These are phyloP conservation scores for Tremella yokohamensis DNA, from an alignment of 768 basidiomycete genomes.

Conservation along the genomic window DNA sequence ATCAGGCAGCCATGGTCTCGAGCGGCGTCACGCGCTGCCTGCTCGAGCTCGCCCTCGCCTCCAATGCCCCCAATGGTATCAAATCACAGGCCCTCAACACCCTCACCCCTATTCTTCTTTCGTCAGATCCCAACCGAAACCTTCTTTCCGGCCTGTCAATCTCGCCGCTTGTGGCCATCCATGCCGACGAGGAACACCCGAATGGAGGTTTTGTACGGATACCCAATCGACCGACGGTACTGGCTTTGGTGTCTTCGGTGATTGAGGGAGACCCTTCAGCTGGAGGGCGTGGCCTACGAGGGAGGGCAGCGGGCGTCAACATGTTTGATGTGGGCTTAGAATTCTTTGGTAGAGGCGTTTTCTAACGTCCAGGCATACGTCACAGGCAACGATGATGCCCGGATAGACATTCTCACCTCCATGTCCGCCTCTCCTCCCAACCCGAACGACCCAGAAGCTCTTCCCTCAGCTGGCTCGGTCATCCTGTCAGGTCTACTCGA, in stretches of 20 bases:
- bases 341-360: background rate
- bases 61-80: slow-evolving; percentile 82
- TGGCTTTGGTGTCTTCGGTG: slow-evolving; percentile 73
- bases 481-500: slow-evolving; percentile 53
- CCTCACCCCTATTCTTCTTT: slow-evolving; percentile 63
- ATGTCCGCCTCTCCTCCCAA: slow-evolving; percentile 35
- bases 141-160: slow-evolving; percentile 71
- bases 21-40: slow-evolving; percentile 66
- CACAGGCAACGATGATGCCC: slow-evolving; percentile 51
- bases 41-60: slow-evolving; percentile 80
- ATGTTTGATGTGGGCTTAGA: slow-evolving; percentile 71
- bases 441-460: slow-evolving; percentile 24
- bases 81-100: slow-evolving; percentile 75
- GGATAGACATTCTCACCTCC: slow-evolving; percentile 49
- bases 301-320: slow-evolving; percentile 67
- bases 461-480: slow-evolving; percentile 49
- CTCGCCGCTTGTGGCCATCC: slow-evolving; percentile 60
- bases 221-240: slow-evolving; percentile 73
- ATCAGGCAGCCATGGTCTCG: slow-evolving; percentile 52
- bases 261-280: slow-evolving; percentile 85
- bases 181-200: slow-evolving; percentile 67
- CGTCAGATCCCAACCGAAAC: slow-evolving; percentile 64
- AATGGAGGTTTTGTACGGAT: slow-evolving; percentile 59
- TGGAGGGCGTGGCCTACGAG: slow-evolving; percentile 65
- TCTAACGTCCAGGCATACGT: slow-evolving; percentile 46